Percentiles rank a stretch among this genome's conserved stretches.
Evolutionary conservation across 139 green algal species (phyloP).

Genomic region (Tetradesmus lagerheimii): DNA sequence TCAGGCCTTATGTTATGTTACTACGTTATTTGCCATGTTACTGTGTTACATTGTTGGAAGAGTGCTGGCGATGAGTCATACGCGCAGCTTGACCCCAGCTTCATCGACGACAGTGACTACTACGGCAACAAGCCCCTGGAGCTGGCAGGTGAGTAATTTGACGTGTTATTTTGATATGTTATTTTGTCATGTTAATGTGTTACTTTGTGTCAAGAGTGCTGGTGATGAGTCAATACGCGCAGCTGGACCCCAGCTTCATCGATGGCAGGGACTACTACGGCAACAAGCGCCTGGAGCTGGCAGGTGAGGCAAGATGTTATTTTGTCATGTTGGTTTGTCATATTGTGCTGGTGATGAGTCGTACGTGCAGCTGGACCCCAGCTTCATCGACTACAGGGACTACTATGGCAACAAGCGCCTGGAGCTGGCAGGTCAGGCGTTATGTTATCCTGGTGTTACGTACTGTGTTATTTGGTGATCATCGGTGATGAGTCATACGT

Average conservation of each 20-base stretch:
- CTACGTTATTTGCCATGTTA: neutral
- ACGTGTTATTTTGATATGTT: neutral
- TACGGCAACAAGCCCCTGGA: conserved; percentile 99
- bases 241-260: conserved; percentile 88
- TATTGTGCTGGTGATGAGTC: no score
- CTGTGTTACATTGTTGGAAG: neutral
- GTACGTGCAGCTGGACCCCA: conserved; percentile 86
- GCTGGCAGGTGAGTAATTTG: conserved; percentile 80
- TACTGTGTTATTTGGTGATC: no score
- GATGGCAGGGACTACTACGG: conserved; percentile 99
- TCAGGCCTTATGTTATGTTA: neutral
- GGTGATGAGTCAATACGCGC: no score
- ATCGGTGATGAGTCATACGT: no score
- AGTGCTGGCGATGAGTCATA: no score
- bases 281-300: conserved; percentile 99
- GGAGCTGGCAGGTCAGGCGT: conserved; percentile 89
- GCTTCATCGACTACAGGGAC: conserved; percentile 94
- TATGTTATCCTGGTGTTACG: no score
- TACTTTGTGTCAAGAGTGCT: neutral
- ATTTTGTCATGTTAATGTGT: neutral
- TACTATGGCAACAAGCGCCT: conserved; percentile 99
- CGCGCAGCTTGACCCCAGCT: conserved; percentile 86
- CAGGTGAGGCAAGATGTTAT: conserved; percentile 64
- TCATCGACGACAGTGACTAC: conserved; percentile 98
- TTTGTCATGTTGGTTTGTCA: neutral